A percentile compares a stretch with the other conserved stretches of the same genome.
Conservation (phyloP, 495 filamentous ascomycete genomes). For the Chaetomium cochliodes region DNA sequence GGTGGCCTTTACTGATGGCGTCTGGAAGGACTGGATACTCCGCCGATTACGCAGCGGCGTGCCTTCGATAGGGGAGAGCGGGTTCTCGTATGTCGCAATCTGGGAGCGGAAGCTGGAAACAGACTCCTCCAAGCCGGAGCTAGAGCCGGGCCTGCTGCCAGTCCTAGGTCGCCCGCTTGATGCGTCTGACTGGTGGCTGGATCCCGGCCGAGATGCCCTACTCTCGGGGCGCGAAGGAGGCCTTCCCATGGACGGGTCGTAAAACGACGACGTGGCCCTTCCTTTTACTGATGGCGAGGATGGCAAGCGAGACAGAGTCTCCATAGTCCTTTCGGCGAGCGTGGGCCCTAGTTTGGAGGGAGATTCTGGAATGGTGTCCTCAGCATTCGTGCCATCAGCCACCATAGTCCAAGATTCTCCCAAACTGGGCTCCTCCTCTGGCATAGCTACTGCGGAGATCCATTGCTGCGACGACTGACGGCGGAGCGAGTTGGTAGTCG, state of each 20-base stretch:
- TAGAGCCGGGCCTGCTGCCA: constrained; percentile 45
- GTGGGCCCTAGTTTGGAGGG: constrained; percentile 39
- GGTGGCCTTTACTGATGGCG: constrained; percentile 19
- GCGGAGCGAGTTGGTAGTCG: constrained; percentile 10
- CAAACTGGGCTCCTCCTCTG: constrained; percentile 20
- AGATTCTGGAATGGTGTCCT: constrained; percentile 19
- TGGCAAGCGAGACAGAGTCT: constrained; percentile 48
- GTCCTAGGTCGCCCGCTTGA: constrained; percentile 35
- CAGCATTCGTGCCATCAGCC: constrained; percentile 5
- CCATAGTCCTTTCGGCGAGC: constrained; percentile 49
- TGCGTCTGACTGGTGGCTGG: constrained; percentile 46
- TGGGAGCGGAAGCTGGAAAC: constrained; percentile 35
- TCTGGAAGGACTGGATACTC: constrained; percentile 31
- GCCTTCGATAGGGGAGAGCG: constrained; percentile 39
- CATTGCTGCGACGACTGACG: constrained; percentile 34
- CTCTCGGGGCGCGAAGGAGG: constrained; percentile 42
- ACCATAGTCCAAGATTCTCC: constrained; percentile 6
- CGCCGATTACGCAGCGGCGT: constrained; percentile 35
- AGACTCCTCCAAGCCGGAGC: constrained; percentile 37
- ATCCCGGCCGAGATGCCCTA: constrained; percentile 42
- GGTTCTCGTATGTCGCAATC: constrained; percentile 37
- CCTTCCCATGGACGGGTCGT: constrained; percentile 30
- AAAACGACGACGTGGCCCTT: constrained; percentile 40
- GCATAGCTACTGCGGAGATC: constrained; percentile 28
- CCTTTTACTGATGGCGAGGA: constrained; percentile 48